Evolutionary conservation across 2,329 filamentous ascomycete species (phyloP).

Genomic region (Pseudophaeomoniella oleicola): DNA sequence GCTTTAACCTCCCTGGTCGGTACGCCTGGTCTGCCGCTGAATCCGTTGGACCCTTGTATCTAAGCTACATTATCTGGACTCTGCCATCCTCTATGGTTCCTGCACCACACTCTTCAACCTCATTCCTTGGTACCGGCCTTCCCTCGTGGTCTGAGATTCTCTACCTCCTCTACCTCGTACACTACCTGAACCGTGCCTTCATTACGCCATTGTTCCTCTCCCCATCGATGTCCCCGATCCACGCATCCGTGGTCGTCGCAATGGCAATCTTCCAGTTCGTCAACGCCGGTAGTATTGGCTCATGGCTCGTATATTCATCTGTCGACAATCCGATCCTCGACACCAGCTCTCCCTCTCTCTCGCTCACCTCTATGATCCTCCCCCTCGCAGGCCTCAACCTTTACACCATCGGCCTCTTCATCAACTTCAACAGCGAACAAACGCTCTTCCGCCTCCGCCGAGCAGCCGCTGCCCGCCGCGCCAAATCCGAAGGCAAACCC

Average conservation of each 20-base stretch:
- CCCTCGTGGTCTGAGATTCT: slow-evolving; percentile 21
- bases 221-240: slow-evolving; percentile 85
- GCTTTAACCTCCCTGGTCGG: slow-evolving; percentile 76
- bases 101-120: slow-evolving; percentile 7
- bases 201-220: slow-evolving; percentile 64
- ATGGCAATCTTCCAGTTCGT: slow-evolving; percentile 62
- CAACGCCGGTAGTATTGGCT: slow-evolving; percentile 65
- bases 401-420: slow-evolving; percentile 61
- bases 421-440: slow-evolving; percentile 82
- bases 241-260: slow-evolving; percentile 48
- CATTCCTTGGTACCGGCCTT: slow-evolving; percentile 12
- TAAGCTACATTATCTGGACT: slow-evolving; percentile 65
- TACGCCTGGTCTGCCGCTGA: slow-evolving; percentile 87
- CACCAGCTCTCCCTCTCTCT: slow-evolving; percentile 16
- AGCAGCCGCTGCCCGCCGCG: slow-evolving; percentile 35
- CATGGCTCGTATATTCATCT: slow-evolving; percentile 51
- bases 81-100: slow-evolving; percentile 37
- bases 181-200: slow-evolving; percentile 84
- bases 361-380: slow-evolving; percentile 29
- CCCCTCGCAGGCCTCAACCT: slow-evolving; percentile 53
- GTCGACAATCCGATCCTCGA: slow-evolving; percentile 12
- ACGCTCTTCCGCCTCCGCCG: slow-evolving; percentile 76
- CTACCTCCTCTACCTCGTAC: slow-evolving; percentile 45
- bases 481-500: slow-evolving; percentile 13
- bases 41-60: slow-evolving; percentile 56